Conservation (phyloP, 1,139 yeast species). For the Kodamaea plutei region DNA sequence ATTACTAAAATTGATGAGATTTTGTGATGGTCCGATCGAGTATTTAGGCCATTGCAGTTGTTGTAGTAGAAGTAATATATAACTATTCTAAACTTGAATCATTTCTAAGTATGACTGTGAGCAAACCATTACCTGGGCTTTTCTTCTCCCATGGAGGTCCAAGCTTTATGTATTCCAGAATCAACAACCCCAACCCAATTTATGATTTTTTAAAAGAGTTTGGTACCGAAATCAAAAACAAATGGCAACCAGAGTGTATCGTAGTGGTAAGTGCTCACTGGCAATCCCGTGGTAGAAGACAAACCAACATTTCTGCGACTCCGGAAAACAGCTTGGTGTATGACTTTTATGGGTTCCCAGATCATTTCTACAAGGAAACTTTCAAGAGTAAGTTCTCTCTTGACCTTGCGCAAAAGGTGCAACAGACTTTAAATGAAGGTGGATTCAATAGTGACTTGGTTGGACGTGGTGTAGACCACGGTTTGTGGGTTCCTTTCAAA, state of each 20-base stretch:
- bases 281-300: conserved; percentile 46
- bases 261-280: conserved; percentile 74
- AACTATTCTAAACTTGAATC: too few species aligned
- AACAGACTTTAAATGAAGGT: conserved; percentile 30
- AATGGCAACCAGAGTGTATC: conserved; percentile 59
- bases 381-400: conserved; percentile 49
- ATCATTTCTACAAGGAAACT: conserved; percentile 55
- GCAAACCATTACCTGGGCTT: conserved; percentile 55
- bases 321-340: conserved; percentile 51
- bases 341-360: conserved; percentile 73
- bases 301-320: conserved; percentile 44
- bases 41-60: too few species aligned
- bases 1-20: too few species aligned
- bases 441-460: conserved; percentile 46
- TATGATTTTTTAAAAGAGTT: conserved; percentile 45
- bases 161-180: conserved; percentile 53
- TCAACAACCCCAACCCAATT: conserved; percentile 40
- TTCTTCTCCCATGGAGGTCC: conserved; percentile 82
- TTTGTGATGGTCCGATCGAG: too few species aligned
- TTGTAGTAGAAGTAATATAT: too few species aligned
- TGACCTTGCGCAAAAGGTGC: conserved; percentile 42
- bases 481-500: conserved; percentile 76
- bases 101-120: too few species aligned
- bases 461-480: conserved; percentile 70
- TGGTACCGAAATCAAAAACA: conserved; percentile 47